A percentile compares a stretch with the other conserved stretches of the same genome.
Conservation (phyloP, 306 rosid genomes). For the Quercus ilex region DNA sequence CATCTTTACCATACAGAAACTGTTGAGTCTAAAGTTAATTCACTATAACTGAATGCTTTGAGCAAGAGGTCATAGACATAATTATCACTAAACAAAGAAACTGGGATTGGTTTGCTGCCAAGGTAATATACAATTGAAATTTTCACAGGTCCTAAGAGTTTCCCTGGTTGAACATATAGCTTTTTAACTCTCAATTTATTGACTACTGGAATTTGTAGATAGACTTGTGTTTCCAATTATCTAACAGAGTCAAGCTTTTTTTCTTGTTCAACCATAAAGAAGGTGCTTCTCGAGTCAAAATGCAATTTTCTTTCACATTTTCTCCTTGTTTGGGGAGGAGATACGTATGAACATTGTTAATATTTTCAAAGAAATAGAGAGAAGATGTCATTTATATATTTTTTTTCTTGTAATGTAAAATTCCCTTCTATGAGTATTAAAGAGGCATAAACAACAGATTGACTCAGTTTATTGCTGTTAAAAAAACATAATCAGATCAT, state of each 20-base stretch:
- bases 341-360: not conserved
- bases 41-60: not conserved
- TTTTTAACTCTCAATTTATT: too few relatives aligned
- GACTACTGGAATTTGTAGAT: too few relatives aligned
- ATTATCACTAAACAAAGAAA: not conserved
- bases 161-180: too few relatives aligned
- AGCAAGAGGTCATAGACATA: not conserved
- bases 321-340: too few relatives aligned
- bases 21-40: not conserved
- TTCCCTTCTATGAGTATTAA: not conserved
- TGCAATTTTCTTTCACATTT: too few relatives aligned
- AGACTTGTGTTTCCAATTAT: too few relatives aligned
- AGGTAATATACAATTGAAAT: too few relatives aligned
- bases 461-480: not conserved
- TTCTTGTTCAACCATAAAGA: too few relatives aligned
- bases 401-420: not conserved
- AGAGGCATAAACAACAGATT: not conserved
- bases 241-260: too few relatives aligned
- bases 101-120: too few relatives aligned
- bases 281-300: too few relatives aligned
- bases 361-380: not conserved
- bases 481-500: not conserved
- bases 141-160: too few relatives aligned
- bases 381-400: not conserved
- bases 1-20: not conserved